Evolutionary conservation across 2,329 filamentous ascomycete species (phyloP).

Genomic region (Herpotrichia juniperi): DNA sequence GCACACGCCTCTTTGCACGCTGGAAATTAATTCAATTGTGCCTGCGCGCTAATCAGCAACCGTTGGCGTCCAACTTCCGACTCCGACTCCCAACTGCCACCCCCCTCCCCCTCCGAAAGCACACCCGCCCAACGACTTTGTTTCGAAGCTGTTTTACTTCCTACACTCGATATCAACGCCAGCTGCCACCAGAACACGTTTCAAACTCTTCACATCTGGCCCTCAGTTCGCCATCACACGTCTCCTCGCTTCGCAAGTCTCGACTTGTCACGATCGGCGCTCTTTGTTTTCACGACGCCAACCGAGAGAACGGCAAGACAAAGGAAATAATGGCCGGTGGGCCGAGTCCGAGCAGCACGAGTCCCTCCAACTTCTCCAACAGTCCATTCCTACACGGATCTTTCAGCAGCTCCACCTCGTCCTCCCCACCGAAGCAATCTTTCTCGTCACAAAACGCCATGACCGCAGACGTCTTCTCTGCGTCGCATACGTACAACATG

Average conservation of each 20-base stretch:
- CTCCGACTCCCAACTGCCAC: slow-evolving; percentile 12
- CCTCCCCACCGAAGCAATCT: slow-evolving; percentile 45
- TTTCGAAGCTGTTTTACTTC: slow-evolving; percentile 44
- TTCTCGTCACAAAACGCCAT: slow-evolving; percentile 44
- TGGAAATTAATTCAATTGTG: slow-evolving; percentile 19
- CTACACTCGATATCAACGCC: slow-evolving; percentile 19
- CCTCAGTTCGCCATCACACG: slow-evolving; percentile 19
- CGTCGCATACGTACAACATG: slow-evolving; percentile 47
- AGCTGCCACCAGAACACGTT: slow-evolving; percentile 20
- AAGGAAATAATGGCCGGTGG: slow-evolving; percentile 47
- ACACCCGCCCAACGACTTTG: slow-evolving; percentile 26
- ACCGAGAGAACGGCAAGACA: slow-evolving; percentile 35
- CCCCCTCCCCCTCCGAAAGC: slow-evolving; percentile 11
- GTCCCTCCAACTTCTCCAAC: slow-evolving; percentile 48
- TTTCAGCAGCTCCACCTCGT: slow-evolving; percentile 47
- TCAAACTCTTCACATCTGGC: slow-evolving; percentile 27
- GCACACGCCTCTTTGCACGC: slow-evolving; percentile 13
- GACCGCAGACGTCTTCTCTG: slow-evolving; percentile 49
- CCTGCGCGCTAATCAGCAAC: slow-evolving; percentile 29
- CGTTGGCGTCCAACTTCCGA: slow-evolving; percentile 22
- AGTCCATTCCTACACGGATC: slow-evolving; percentile 47
- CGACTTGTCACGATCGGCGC: slow-evolving; percentile 19
- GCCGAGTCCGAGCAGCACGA: slow-evolving; percentile 50
- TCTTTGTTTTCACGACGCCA: slow-evolving; percentile 41
- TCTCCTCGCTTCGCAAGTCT: slow-evolving; percentile 25